Base-by-base conservation (phyloP, 2,329 filamentous ascomycete genomes). In the Diaporthe caulivora region DNA sequence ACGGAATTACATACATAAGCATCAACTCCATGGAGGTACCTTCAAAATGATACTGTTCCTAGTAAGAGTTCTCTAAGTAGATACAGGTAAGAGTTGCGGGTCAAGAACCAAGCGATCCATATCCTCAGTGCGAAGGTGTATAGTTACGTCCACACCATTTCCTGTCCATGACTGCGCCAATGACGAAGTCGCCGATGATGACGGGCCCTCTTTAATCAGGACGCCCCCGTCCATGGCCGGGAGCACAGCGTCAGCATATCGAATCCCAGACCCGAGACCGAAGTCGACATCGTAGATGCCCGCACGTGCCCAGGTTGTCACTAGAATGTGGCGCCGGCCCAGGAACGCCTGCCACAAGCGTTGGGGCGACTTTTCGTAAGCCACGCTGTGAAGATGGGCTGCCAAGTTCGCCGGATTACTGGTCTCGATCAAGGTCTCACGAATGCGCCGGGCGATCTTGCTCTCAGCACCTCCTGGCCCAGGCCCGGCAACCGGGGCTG, bases 371-470 rank as follows among this genome's bases (percentile, higher is more conserved):
- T 58, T 58, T 34, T 58, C 55, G 34, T 40, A 26, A 9, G 34
- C 55, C 11, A 58, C 34, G n/a, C 55, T 58, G 55, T 58, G 55
- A 11, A 58, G 55, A 58, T 58, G 55, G 24, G 55, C 55, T 58
- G 55, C 34, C 21, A 58, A 10, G 31, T 40, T 58, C 55, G 21
- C 4, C 2, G 55, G 55, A 24, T 58, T 24, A 10, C 55, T 58
- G 11, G 34, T 58, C 55, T 58, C 31, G 5, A 40, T 42, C 21
- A 58, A 4, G 18, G 55, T 58, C 34, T 58, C 55, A 58, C 55
- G 55, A 18, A 58, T 58, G 55, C 55, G 34, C n/a, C 21, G 11
- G n/a, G 55, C 55, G 34, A 58, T 40, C 9, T 58, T 58, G n/a
- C 34, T 10, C 34, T 58, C 55, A 10, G 0, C 6, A 10, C 55